Conservation (phyloP, 208 protist species). For the Angomonas ambiguus region DNA sequence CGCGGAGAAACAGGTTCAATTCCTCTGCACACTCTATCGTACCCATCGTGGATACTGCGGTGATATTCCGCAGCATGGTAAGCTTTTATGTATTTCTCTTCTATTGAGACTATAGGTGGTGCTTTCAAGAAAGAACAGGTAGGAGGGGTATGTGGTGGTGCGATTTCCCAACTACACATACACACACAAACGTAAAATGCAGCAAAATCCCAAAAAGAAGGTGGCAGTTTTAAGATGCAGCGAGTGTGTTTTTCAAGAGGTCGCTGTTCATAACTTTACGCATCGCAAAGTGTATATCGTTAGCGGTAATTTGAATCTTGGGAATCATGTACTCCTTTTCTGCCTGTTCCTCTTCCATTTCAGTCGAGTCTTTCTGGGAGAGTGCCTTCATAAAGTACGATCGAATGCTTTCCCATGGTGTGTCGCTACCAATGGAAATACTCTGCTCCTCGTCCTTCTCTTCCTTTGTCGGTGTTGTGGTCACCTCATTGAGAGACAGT, state of each 20-base stretch:
- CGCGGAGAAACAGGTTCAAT: conserved; percentile 58
- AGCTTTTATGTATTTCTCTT: conserved; percentile 4
- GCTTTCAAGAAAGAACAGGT: background rate
- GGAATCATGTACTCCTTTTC: background rate
- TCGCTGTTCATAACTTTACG: conserved; percentile 15
- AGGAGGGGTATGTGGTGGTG: background rate
- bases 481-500: no score
- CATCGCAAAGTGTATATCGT: conserved; percentile 53
- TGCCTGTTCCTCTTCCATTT: background rate
- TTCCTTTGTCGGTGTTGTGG: background rate
- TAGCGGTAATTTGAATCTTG: conserved; percentile 25
- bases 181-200: no score
- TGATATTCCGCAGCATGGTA: conserved; percentile 16
- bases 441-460: background rate
- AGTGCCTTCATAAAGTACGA: background rate
- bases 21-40: conserved; percentile 78
- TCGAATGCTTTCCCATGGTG: background rate
- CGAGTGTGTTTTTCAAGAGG: background rate
- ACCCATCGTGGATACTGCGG: conserved; percentile 73
- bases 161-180: background rate
- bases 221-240: background rate
- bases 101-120: conserved; percentile 3
- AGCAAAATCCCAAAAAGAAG: conserved; percentile 2
- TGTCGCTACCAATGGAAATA: background rate
- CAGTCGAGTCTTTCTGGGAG: no score